Evolutionary conservation across 495 filamentous ascomycete species (phyloP).

Genomic region (Viridothelium virens): DNA sequence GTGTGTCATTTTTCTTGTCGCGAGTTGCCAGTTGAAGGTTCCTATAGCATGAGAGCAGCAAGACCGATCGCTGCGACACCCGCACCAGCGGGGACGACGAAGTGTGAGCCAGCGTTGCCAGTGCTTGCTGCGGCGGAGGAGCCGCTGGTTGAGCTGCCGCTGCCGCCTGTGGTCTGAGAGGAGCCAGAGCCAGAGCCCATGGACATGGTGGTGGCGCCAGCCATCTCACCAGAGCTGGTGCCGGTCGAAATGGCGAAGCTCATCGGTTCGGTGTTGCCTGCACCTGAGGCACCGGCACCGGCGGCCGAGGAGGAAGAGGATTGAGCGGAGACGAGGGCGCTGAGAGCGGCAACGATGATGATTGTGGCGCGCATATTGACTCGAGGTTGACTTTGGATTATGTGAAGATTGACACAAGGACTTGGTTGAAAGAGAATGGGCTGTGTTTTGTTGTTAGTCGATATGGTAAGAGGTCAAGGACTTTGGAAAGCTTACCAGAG

Average conservation of each 20-base stretch:
- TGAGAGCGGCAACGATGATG: conserved; percentile 4
- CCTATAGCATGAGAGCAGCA: conserved; percentile 1
- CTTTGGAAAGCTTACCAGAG: not conserved
- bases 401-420: not conserved
- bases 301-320: conserved; percentile 31
- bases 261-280: conserved; percentile 37
- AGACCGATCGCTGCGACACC: conserved; percentile 5
- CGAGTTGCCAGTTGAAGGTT: not conserved
- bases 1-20: not conserved
- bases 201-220: not conserved
- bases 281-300: conserved; percentile 26
- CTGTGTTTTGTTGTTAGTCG: not conserved
- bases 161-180: not conserved
- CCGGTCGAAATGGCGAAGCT: conserved; percentile 16
- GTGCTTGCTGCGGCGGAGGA: not conserved
- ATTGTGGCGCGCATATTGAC: conserved; percentile 9
- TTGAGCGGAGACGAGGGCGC: conserved; percentile 9
- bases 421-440: conserved; percentile 1
- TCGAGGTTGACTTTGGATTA: not conserved
- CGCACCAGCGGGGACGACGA: conserved; percentile 6
- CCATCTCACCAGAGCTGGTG: not conserved
- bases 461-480: not conserved
- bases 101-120: not conserved
- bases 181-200: not conserved
- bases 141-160: not conserved